A percentile compares a stretch with the other conserved stretches of the same genome.
Evolutionary conservation across 2,329 filamentous ascomycete species (phyloP).

Genomic region (Talaromyces sp.): DNA sequence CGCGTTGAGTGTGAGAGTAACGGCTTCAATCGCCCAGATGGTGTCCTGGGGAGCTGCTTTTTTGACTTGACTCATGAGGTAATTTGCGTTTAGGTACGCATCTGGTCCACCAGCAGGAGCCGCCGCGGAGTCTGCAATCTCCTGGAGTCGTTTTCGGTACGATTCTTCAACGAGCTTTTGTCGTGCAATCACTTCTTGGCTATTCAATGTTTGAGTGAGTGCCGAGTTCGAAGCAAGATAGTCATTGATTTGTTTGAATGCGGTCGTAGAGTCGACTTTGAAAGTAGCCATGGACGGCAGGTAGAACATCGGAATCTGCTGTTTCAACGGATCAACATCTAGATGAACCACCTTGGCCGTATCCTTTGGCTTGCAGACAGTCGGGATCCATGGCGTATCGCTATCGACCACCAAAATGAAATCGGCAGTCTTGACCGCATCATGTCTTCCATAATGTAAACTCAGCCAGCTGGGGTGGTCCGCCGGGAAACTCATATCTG

Average conservation of each 20-base stretch:
- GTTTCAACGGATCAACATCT: constrained; percentile 65
- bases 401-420: constrained; percentile 82
- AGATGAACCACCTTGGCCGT: constrained; percentile 61
- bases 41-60: constrained; percentile 59
- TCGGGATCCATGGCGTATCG: constrained; percentile 92
- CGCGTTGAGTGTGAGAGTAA: constrained; percentile 66
- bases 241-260: constrained; percentile 66
- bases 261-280: constrained; percentile 60
- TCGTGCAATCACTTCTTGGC: constrained; percentile 42
- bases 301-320: constrained; percentile 71
- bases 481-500: constrained; percentile 51
- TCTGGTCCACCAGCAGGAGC: constrained; percentile 54
- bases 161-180: constrained; percentile 55
- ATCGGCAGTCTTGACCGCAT: constrained; percentile 71
- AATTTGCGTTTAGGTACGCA: constrained; percentile 60
- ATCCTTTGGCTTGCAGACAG: constrained; percentile 58
- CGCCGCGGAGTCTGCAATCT: constrained; percentile 55
- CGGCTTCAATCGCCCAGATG: constrained; percentile 73
- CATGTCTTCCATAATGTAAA: constrained; percentile 69
- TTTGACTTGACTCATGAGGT: constrained; percentile 55
- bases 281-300: constrained; percentile 63
- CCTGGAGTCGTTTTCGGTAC: constrained; percentile 57
- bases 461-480: constrained; percentile 59
- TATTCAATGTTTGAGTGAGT: constrained; percentile 43
- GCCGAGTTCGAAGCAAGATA: constrained; percentile 52